Base-by-base conservation (phyloP, 2,329 filamentous ascomycete genomes). In the Diaporthe sp. region DNA sequence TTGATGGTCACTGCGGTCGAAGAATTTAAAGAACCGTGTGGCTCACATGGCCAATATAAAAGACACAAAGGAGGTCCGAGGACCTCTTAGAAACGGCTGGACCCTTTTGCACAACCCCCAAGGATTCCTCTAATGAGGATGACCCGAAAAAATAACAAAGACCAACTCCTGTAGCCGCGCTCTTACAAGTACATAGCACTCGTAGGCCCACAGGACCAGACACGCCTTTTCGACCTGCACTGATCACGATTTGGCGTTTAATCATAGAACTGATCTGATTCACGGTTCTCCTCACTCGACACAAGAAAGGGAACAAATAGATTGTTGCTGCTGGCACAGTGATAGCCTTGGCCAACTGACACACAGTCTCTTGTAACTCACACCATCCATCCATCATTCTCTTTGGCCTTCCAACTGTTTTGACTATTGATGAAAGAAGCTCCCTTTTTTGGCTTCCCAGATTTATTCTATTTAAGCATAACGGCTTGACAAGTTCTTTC, bases 391-490 rank as follows among this genome's bases (percentile, higher is more conserved):
- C 53, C 50, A 75, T 63, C 53, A 68, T 56, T 70, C 70, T 65
- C 65, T 73, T 65, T 75, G 61, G 50, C 25, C 66, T 65, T 66
- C 71, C 42, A 37, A 19, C 58, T 59, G 47, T 44, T 47, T 44
- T 71, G 71, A 75, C 58, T 55, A 32, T 37, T 71, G 30, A 25
- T 75, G 71, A 59, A 68, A 65, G 65, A 32, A 73, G 70, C 71
- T 71, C 65, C 27, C n/a, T 32, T 25, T 30, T 56, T 35, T 30
- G 37, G 44, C 39, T 71, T 73, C 58, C 51, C 32, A 27, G 7
- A 50, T 35, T 22, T 65, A 50, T 53, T 50, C 32, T 70, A 73
- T 66, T 44, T 56, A 68, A 73, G 61, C 47, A 63, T 30, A 50
- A 55, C 30, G n/a, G 59, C 37, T 59, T 63, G 22, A 35, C 56